Evolutionary conservation across 495 filamentous ascomycete genomes (phyloP).

Genomic region (Penicillium flavigenum): DNA sequence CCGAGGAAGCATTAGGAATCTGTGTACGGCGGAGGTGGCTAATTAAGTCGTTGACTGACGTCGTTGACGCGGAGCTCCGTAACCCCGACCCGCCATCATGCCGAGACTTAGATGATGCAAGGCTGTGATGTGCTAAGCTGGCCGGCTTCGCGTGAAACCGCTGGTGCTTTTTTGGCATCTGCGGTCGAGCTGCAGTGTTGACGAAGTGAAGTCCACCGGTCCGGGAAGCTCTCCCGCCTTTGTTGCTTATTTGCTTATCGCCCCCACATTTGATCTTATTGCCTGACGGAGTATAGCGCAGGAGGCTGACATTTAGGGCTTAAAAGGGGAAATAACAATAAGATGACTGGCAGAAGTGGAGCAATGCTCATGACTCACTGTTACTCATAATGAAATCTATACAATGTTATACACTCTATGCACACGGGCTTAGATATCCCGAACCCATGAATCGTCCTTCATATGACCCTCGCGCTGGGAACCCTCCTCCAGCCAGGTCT

Average conservation of each 20-base stretch:
- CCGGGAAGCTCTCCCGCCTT: conserved; percentile 8
- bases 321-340: not conserved
- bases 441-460: conserved; percentile 63
- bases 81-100: conserved; percentile 32
- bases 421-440: conserved; percentile 50
- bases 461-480: conserved; percentile 57
- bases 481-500: conserved; percentile 62
- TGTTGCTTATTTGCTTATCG: conserved; percentile 14
- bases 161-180: conserved; percentile 52
- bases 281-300: not conserved
- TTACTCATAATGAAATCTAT: conserved; percentile 16
- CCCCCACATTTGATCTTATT: conserved; percentile 11
- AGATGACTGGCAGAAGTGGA: not conserved
- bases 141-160: conserved; percentile 36
- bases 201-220: not conserved
- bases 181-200: conserved; percentile 13
- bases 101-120: conserved; percentile 29
- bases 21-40: conserved; percentile 50
- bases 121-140: conserved; percentile 41
- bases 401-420: conserved; percentile 24
- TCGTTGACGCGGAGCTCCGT: conserved; percentile 23
- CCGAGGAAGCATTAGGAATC: conserved; percentile 22
- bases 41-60: conserved; percentile 49
- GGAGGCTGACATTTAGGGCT: not conserved
- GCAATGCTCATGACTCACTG: not conserved